A percentile compares a stretch with the other conserved stretches of the same genome.
Conservation (phyloP, 306 rosid genomes). For the Albizia julibrissin region DNA sequence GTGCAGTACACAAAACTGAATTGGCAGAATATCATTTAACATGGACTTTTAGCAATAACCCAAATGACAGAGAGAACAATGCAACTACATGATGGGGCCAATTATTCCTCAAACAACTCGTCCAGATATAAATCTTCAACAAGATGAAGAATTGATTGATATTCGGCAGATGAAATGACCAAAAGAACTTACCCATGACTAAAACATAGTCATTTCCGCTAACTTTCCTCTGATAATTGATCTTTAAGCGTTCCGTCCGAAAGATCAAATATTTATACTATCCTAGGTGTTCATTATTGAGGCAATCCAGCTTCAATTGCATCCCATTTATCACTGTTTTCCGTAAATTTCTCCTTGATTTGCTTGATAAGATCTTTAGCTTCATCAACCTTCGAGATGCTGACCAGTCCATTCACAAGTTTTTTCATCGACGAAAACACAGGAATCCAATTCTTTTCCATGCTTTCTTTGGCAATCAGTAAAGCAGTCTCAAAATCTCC, state of each 20-base stretch:
- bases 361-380: conserved; percentile 62
- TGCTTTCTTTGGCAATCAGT: conserved; percentile 51
- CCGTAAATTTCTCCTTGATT: conserved; percentile 63
- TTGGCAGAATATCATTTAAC: conserved; percentile 6
- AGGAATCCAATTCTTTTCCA: conserved; percentile 76
- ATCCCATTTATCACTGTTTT: conserved; percentile 59
- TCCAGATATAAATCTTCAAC: background rate
- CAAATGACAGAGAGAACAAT: background rate
- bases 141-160: background rate
- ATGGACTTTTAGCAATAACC: conserved; percentile 13
- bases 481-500: conserved; percentile 63
- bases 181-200: conserved; percentile 7
- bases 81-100: background rate
- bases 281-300: conserved; percentile 35
- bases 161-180: conserved; percentile 18
- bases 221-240: conserved; percentile 6
- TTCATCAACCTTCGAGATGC: conserved; percentile 53
- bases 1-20: conserved; percentile 2
- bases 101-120: background rate
- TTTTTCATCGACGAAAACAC: conserved; percentile 58
- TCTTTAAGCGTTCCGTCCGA: conserved; percentile 16
- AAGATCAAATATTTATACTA: conserved; percentile 2
- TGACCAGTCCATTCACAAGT: conserved; percentile 75
- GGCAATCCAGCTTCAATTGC: conserved; percentile 72
- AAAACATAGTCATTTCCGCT: conserved; percentile 7